Evolutionary conservation across 768 basidiomycete species (phyloP).

Genomic region (Panaeolus cyanescens): DNA sequence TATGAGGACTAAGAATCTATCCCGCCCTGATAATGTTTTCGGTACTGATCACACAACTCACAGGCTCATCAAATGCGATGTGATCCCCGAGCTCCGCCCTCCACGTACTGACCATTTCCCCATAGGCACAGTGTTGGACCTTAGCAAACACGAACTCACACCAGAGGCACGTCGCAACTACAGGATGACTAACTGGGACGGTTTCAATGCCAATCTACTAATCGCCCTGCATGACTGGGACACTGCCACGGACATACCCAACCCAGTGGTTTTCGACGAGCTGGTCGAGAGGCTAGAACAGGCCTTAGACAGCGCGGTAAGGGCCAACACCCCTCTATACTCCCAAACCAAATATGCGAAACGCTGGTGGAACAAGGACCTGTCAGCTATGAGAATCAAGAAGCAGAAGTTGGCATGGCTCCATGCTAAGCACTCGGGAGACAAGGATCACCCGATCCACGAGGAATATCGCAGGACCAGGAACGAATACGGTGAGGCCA

Average conservation of each 20-base stretch:
- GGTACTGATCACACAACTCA: slow-evolving; percentile 14
- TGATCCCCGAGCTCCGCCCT: slow-evolving; percentile 11
- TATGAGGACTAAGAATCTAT: slow-evolving; percentile 28
- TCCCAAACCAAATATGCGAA: slow-evolving; percentile 8
- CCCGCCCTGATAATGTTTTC: slow-evolving; percentile 48
- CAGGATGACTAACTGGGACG: slow-evolving; percentile 15
- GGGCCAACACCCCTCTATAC: neutral
- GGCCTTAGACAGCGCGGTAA: slow-evolving; percentile 9
- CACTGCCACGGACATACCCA: neutral
- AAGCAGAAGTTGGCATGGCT: slow-evolving; percentile 13
- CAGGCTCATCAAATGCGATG: slow-evolving; percentile 28
- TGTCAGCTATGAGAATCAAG: slow-evolving; percentile 16
- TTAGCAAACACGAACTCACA: neutral
- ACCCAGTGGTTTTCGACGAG: neutral
- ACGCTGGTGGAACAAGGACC: slow-evolving; percentile 25
- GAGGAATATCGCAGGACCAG: slow-evolving; percentile 6
- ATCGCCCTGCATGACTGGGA: slow-evolving; percentile 24
- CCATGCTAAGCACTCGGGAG: neutral
- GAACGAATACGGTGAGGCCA: slow-evolving; percentile 14
- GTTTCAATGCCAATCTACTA: slow-evolving; percentile 21
- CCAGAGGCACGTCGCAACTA: slow-evolving; percentile 12
- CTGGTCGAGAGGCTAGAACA: slow-evolving; percentile 3
- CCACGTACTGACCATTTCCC: slow-evolving; percentile 42
- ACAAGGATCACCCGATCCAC: slow-evolving; percentile 22
- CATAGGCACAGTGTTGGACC: slow-evolving; percentile 30